phyloP scores from a whole-genome alignment of 345 rosid species.

The Eucalyptus camaldulensis region DNA sequence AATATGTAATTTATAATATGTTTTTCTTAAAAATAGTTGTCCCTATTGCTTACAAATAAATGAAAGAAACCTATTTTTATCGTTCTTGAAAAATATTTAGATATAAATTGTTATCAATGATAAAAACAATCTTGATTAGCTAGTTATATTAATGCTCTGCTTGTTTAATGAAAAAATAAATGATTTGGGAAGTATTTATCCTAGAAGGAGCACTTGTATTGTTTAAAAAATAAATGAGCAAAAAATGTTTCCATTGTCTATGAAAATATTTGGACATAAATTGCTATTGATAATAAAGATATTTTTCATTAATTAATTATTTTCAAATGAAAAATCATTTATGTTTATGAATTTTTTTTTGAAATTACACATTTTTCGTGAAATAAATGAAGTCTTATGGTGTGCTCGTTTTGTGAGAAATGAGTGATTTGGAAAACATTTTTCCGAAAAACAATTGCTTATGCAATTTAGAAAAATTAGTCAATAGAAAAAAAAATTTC shows the following conservation, averaged over 20 bases:
- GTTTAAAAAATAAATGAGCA: not conserved
- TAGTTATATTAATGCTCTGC: no score
- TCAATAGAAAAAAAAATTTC: no score
- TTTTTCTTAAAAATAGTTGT: not conserved
- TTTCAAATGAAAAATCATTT: not conserved
- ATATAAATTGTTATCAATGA: accelerated
- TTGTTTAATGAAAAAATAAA: not conserved
- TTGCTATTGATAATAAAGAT: accelerated
- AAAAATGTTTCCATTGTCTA: not conserved
- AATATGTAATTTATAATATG: accelerated
- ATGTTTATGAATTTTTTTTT: not conserved
- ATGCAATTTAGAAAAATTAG: no score
- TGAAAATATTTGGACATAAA: not conserved
- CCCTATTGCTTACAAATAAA: no score
- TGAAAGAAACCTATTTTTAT: no score
- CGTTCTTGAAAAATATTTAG: not conserved
- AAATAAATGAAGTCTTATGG: not conserved
- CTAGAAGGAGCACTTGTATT: not conserved
- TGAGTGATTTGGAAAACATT: no score
- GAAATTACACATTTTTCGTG: not conserved
- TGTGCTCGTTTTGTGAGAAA: no score
- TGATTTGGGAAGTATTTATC: not conserved
- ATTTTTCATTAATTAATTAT: not conserved
- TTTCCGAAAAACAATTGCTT: accelerated
- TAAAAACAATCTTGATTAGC: not conserved